These are phyloP conservation scores for Aquilaria sinensis DNA, from an alignment of 345 rosid genomes.

Conservation along the genomic window DNA sequence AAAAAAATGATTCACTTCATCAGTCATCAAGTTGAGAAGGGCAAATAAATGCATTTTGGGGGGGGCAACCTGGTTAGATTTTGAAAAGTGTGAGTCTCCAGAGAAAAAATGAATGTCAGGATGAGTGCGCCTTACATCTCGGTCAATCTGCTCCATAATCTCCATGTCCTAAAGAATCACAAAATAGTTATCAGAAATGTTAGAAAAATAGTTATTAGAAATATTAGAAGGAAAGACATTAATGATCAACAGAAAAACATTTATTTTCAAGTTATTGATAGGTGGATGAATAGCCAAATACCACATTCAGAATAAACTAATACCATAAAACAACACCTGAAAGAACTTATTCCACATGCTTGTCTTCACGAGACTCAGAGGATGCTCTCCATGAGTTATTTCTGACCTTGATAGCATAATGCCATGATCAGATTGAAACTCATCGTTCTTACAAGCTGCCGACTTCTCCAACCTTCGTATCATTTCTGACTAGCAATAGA, in stretches of 20 bases:
- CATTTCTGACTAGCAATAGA: slow-evolving; percentile 90
- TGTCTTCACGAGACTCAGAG: slow-evolving; percentile 84
- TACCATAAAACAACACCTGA: slow-evolving; percentile 46
- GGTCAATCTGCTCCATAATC: slow-evolving; percentile 87
- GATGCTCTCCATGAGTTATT: slow-evolving; percentile 87
- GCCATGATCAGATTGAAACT: slow-evolving; percentile 36
- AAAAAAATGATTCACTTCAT: slow-evolving; percentile 13
- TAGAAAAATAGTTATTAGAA: neutral
- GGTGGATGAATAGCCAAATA: too few species aligned
- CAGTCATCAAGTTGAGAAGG: slow-evolving; percentile 7
- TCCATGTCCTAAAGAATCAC: slow-evolving; percentile 64
- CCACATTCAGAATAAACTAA: too few species aligned
- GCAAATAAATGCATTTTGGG: neutral
- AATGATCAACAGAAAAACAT: too few species aligned
- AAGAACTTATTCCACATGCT: slow-evolving; percentile 95
- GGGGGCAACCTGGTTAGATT: slow-evolving; percentile 66
- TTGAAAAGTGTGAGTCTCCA: slow-evolving; percentile 74
- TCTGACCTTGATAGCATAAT: slow-evolving; percentile 73
- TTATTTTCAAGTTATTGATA: too few species aligned
- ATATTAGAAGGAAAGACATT: neutral
- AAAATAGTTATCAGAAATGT: slow-evolving; percentile 9
- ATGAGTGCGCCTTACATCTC: slow-evolving; percentile 96
- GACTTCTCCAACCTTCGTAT: slow-evolving; percentile 76
- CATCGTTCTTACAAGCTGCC: slow-evolving; percentile 31
- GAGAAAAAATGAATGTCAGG: slow-evolving; percentile 94